phyloP scores from a whole-genome alignment of 805 yeast species.

The Saccharomycopsis lassenensis region DNA sequence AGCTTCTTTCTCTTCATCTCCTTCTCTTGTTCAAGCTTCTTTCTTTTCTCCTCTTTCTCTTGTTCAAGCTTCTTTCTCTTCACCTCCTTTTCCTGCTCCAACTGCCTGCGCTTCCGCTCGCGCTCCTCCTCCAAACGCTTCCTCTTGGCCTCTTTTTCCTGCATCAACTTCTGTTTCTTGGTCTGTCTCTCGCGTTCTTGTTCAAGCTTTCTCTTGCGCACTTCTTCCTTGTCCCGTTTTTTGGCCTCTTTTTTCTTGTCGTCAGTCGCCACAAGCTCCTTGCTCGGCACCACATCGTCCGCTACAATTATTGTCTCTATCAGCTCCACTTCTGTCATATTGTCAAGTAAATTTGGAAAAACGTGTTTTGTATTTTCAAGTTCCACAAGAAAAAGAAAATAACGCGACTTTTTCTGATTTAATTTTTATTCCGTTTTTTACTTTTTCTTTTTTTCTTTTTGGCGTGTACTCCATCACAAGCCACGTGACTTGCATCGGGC shows the following conservation, averaged over 20 bases:
- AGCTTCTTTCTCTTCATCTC: neutral
- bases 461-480: conserved; percentile 3
- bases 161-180: conserved; percentile 7
- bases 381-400: no score
- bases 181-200: conserved; percentile 6
- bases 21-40: neutral
- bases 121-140: conserved; percentile 5
- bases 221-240: conserved; percentile 1
- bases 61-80: conserved; percentile 9
- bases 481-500: no score
- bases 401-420: no score
- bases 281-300: neutral
- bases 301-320: no score
- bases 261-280: neutral
- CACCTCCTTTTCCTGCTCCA: conserved; percentile 13
- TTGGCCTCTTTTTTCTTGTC: neutral
- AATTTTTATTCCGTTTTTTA: no score
- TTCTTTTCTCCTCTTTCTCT: conserved; percentile 4
- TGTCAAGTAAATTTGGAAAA: no score
- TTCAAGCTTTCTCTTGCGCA: conserved; percentile 5
- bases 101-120: conserved; percentile 8
- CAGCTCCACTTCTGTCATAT: no score
- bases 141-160: conserved; percentile 9
- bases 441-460: conserved; percentile 2
- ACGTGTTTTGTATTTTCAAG: no score